Percentiles rank a stretch among this genome's conserved stretches.
Conservation (phyloP, 352 stramenopile genomes). For the Phytophthora nicotianae region DNA sequence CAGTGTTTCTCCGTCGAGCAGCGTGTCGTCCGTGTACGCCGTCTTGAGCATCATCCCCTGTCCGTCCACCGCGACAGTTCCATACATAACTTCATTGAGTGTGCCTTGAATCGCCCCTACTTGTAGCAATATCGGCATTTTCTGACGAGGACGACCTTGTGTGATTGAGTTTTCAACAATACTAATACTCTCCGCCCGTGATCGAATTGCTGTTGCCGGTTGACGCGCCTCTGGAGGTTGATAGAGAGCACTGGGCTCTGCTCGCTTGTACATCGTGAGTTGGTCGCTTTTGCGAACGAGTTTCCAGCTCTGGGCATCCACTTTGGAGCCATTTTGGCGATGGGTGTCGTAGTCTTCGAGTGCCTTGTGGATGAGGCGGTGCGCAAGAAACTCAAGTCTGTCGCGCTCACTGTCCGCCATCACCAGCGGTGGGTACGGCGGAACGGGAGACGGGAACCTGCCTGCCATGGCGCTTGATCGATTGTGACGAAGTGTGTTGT, state of each 20-base stretch:
- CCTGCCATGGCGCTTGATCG: constrained; percentile 27
- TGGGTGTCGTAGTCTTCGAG: constrained; percentile 39
- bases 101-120: constrained; percentile 41
- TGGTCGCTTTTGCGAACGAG: constrained; percentile 36
- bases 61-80: constrained; percentile 46
- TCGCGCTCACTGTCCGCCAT: constrained; percentile 37
- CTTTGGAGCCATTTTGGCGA: constrained; percentile 14
- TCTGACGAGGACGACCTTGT: constrained; percentile 31
- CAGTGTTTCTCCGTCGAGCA: constrained; percentile 57
- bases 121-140: constrained; percentile 41
- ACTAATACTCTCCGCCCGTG: constrained; percentile 16
- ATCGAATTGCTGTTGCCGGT: constrained; percentile 23
- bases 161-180: constrained; percentile 13
- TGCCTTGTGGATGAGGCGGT: constrained; percentile 36
- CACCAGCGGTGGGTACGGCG: constrained; percentile 34
- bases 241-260: constrained; percentile 14
- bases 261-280: constrained; percentile 37
- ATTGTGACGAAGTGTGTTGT: constrained; percentile 6
- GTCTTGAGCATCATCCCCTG: constrained; percentile 54
- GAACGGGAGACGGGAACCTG: constrained; percentile 27
- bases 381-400: constrained; percentile 37
- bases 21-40: constrained; percentile 52
- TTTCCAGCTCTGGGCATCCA: constrained; percentile 38
- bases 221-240: constrained; percentile 8
- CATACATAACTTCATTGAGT: constrained; percentile 75